Evolutionary conservation across 305 asterid species (phyloP).

Genomic region (Fraxinus baroniana): DNA sequence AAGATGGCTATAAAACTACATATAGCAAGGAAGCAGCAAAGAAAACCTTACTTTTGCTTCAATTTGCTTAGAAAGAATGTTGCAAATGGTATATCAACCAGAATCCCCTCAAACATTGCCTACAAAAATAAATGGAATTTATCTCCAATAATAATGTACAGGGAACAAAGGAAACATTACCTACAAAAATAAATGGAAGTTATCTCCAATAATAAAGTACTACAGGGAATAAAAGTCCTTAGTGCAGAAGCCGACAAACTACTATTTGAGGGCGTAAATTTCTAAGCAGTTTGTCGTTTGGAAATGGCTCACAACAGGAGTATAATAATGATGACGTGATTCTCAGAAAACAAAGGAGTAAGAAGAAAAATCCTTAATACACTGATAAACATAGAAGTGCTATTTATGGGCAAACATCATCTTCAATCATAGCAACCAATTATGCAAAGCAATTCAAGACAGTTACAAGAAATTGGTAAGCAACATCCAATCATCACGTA

Average conservation of each 20-base stretch:
- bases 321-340: neutral
- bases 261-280: neutral
- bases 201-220: neutral
- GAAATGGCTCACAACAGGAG: conserved; percentile 3
- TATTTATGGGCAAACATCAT: neutral
- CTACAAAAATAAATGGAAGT: conserved; percentile 36
- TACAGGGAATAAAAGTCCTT: neutral
- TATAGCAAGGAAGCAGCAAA: conserved; percentile 13
- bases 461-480: neutral
- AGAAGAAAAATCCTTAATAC: neutral
- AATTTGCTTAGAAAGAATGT: conserved; percentile 96
- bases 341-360: neutral
- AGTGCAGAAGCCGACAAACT: neutral
- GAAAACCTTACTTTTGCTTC: conserved; percentile 81
- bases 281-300: conserved; percentile 3
- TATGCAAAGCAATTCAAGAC: conserved; percentile 7
- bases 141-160: neutral
- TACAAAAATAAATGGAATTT: conserved; percentile 29
- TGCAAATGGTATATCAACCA: conserved; percentile 96
- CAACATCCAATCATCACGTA: neutral
- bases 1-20: conserved; percentile 13
- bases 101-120: conserved; percentile 99
- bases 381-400: neutral
- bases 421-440: conserved; percentile 11
- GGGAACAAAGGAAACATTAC: conserved; percentile 57